Evolutionary conservation across 805 yeast genomes (phyloP).

Genomic region (Wickerhamiella brachini): DNA sequence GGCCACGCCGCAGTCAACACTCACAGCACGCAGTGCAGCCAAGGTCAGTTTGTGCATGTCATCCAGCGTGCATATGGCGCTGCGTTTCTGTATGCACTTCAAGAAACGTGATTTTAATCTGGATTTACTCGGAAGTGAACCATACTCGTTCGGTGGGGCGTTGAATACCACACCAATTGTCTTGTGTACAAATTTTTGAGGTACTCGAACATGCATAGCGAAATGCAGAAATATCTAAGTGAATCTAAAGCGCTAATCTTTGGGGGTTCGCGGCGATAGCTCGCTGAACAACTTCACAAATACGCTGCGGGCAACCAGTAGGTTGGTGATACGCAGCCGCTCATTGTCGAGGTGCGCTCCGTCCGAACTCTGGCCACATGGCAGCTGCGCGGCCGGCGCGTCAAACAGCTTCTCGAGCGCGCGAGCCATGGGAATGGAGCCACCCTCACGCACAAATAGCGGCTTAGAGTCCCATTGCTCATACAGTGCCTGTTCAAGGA

Average conservation of each 20-base stretch:
- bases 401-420: slow-evolving; percentile 65
- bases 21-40: not conserved
- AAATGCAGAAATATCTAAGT: too few species aligned
- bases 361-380: slow-evolving; percentile 92
- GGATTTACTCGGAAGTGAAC: too few species aligned
- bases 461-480: slow-evolving; percentile 68
- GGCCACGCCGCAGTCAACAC: slow-evolving; percentile 12
- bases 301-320: slow-evolving; percentile 59
- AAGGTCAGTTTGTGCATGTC: slow-evolving; percentile 3
- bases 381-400: slow-evolving; percentile 90
- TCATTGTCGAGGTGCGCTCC: slow-evolving; percentile 89
- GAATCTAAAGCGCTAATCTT: too few species aligned
- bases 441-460: slow-evolving; percentile 85
- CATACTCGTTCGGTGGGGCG: too few species aligned
- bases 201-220: too few species aligned
- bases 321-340: slow-evolving; percentile 61
- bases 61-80: slow-evolving; percentile 2
- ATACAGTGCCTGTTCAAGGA: slow-evolving; percentile 46
- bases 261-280: not conserved
- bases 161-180: too few species aligned
- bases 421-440: slow-evolving; percentile 84
- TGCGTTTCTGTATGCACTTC: not conserved
- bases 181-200: too few species aligned
- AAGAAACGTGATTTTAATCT: too few species aligned
- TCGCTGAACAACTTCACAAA: slow-evolving; percentile 14